Evolutionary conservation across 179 eudicot genomes (phyloP), one percentile per base, ranked within the genome.

Genomic region (Nepenthes alata): DNA sequence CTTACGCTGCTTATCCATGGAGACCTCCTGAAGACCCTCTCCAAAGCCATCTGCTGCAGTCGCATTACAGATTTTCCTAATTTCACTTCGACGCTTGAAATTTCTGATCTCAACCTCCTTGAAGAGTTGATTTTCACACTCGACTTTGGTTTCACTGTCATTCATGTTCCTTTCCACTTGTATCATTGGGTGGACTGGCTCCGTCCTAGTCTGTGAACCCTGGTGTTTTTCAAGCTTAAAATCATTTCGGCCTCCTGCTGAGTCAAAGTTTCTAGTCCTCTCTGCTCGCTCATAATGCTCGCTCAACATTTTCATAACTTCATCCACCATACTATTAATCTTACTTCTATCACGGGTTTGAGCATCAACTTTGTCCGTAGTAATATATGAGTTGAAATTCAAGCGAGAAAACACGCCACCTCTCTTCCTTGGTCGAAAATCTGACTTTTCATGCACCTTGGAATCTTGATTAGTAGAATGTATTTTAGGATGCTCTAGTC

Each of bases 1-100:
- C 58, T 55, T 55, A 36, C 2, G 37, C 37, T 55, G 58, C 11
- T 25, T 55, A 8, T 55, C 39, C 12, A 10, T 34, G 2, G 37
- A 11, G 6, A 14, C 36, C 10, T 25, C 58, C n/a, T 4, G 37
- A 25, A 5, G 3, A 9, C 58, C n/a, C 6, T 11, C 38, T 55
- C 10, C 38, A 34, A 34, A 52, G n/a, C 7, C 14, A 52, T 12
- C 16, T 13, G 16, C 59, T n/a, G 37, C 37, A 2, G 14, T 47
- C 34, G 12, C 39, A 13, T 13, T 35, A 39, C 37, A 35, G 9
- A 8, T 37, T 10, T 38, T 41, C 4, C 41, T n/a, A 5, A 63
- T 50, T 54, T 63, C 67, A 63, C 59, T 63, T 44, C 59, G 56
- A 1, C 52, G 58, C 67, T 63, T 63, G 37, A 63, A 54, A 44